Conservation (phyloP, 306 rosid species). For the Dryas alaskensis region DNA sequence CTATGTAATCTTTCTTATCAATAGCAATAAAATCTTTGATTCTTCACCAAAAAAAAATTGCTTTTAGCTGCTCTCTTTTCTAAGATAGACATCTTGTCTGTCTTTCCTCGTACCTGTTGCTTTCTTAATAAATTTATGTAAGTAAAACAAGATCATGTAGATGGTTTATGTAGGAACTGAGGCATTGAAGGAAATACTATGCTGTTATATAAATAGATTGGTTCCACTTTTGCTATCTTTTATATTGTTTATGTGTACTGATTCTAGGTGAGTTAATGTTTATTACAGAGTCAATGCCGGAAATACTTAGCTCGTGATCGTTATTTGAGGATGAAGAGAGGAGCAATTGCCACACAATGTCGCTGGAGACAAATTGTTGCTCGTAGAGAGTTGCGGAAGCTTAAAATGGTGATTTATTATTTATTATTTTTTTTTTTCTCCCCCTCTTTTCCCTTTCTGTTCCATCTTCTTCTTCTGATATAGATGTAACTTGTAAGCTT, state of each 20-base stretch:
- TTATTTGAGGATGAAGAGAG: conserved; percentile 47
- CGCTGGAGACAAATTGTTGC: conserved; percentile 66
- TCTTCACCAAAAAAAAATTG: too few relatives aligned
- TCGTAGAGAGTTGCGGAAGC: conserved; percentile 60
- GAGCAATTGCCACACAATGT: conserved; percentile 60
- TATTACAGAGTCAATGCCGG: conserved; percentile 56
- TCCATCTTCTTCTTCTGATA: neutral
- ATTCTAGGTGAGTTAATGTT: conserved; percentile 19
- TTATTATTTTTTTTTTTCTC: neutral
- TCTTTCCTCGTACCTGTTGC: too few relatives aligned
- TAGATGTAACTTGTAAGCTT: neutral
- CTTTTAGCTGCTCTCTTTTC: too few relatives aligned
- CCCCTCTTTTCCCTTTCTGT: neutral
- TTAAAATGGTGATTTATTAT: conserved; percentile 51
- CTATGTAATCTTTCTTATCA: too few relatives aligned
- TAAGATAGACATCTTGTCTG: too few relatives aligned
- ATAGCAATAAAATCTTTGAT: too few relatives aligned
- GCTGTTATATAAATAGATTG: neutral
- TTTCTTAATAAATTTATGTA: neutral
- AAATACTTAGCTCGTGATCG: conserved; percentile 30
- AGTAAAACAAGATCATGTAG: neutral
- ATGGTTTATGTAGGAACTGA: neutral
- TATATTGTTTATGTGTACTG: conserved; percentile 10
- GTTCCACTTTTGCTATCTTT: neutral
- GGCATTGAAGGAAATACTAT: neutral